Base-by-base conservation (phyloP, 1,284 basidiomycete species). In the Chalciporus sp. region DNA sequence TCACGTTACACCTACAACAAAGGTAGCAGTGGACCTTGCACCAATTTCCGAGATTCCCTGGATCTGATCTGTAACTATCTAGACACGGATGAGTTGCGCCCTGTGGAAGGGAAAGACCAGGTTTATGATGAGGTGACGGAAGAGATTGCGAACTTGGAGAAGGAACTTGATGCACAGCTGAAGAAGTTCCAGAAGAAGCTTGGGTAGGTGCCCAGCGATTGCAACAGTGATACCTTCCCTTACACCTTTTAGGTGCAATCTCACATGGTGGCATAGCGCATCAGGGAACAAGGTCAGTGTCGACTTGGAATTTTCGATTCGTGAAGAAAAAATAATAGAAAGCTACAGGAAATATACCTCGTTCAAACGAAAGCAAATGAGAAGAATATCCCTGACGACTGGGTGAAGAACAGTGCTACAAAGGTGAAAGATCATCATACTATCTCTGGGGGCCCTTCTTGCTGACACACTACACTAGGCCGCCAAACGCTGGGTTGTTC, bases 221-320 rank as follows among this genome's bases (percentile, higher is more conserved):
- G 39, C 42, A 49, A 42, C 28, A n/a, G 48, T 50, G 49, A 26
- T 37, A 53, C 46, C 26, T 48, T 23, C 52, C 51, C 41, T 55
- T 23, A 51, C 40, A 16, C 28, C 17, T 42, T 55, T 40, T 47
- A 87, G 85, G 23, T 71, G 67, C 61, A 78, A 83, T 44, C 68
- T 93, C 50, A 74, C 73, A 10, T 95, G 86, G 72, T 94, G 93
- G 92, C 91, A 95, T 62, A 94, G 90, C 61, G 83, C 84, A 2
- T 77, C 80, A 49, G 94, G 94, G 9, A 90, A 85, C 51, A 95
- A 95, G 77, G 88, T 84, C 43, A 19, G 56, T 40, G 58, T 46
- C 50, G 41, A 23, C 23, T 55, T 16, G 9, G 10, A 42, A 16
- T 35, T 14, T n/a, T 9, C 11, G 17, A 19, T 17, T 41, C 26